A percentile compares a stretch with the other conserved stretches of the same genome.
Evolutionary conservation across 768 basidiomycete genomes (phyloP).

Genomic region (Nidula microcarpa): DNA sequence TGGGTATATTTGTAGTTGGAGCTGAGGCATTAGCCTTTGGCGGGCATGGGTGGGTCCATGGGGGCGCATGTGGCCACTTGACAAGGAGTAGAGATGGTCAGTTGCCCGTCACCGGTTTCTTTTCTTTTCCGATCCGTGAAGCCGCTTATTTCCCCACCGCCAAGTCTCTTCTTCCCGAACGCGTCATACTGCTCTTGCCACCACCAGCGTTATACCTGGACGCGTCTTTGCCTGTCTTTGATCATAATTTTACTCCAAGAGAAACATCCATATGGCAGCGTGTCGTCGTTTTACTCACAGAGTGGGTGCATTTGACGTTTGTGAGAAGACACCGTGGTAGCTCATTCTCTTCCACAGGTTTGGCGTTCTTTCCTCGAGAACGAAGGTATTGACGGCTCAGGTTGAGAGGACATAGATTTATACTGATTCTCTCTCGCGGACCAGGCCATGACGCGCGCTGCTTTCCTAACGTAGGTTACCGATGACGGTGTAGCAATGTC

Average conservation of each 20-base stretch:
- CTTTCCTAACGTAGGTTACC: slow-evolving; percentile 63
- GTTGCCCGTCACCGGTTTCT: too few species aligned
- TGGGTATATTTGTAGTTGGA: background rate
- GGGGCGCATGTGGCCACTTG: too few species aligned
- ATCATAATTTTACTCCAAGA: too few species aligned
- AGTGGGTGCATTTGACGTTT: slow-evolving; percentile 26
- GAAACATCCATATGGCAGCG: slow-evolving; percentile 45
- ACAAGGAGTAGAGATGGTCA: too few species aligned
- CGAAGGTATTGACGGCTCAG: slow-evolving; percentile 41
- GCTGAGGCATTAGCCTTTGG: background rate
- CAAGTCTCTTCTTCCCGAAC: too few species aligned
- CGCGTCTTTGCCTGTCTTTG: too few species aligned
- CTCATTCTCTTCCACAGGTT: slow-evolving; percentile 40
- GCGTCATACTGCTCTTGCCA: too few species aligned
- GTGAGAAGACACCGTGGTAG: background rate
- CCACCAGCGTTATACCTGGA: too few species aligned
- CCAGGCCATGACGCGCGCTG: slow-evolving; percentile 78
- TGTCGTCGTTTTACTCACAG: slow-evolving; percentile 69
- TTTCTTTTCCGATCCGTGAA: too few species aligned
- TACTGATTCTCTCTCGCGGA: slow-evolving; percentile 1
- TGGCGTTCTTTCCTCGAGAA: slow-evolving; percentile 81
- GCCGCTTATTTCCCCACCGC: too few species aligned
- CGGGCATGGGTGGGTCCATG: too few species aligned
- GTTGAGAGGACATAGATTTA: slow-evolving; percentile 2
- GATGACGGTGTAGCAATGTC: background rate